A percentile compares a stretch with the other conserved stretches of the same genome.
phyloP scores from a whole-genome alignment of 257 asterid genomes.

The Solanum pimpinellifolium region DNA sequence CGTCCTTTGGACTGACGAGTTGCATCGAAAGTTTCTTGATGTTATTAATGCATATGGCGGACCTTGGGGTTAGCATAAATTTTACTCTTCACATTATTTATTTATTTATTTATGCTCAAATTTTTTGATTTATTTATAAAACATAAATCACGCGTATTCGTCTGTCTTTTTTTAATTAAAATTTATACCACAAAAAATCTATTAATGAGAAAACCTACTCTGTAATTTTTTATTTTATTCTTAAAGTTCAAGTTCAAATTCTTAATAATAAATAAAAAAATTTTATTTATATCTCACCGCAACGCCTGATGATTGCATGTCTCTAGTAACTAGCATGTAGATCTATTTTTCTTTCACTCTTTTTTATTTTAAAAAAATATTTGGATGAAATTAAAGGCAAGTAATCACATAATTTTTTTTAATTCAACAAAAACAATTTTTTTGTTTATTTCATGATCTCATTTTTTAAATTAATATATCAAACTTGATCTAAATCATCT shows the following conservation, averaged over 20 bases:
- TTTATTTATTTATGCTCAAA: not conserved
- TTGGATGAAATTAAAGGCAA: too few species aligned
- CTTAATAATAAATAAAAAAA: not conserved
- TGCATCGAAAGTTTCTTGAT: not conserved
- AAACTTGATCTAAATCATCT: too few species aligned
- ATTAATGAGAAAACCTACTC: not conserved
- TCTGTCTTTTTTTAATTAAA: not conserved
- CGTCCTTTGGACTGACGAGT: not conserved
- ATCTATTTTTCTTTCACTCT: too few species aligned
- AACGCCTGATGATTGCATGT: not conserved
- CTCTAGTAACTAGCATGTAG: not conserved
- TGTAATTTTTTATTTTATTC: not conserved
- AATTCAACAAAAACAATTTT: too few species aligned
- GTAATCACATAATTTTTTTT: too few species aligned
- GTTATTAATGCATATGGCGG: not conserved
- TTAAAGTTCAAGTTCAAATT: not conserved
- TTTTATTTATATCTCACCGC: not conserved
- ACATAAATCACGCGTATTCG: not conserved
- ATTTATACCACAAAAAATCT: not conserved
- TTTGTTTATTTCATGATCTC: too few species aligned
- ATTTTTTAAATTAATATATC: too few species aligned
- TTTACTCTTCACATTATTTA: not conserved
- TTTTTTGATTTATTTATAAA: not conserved
- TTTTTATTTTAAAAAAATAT: too few species aligned
- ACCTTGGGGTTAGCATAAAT: not conserved